Base-by-base conservation (phyloP, 257 asterid species). In the Gentiana dahurica region DNA sequence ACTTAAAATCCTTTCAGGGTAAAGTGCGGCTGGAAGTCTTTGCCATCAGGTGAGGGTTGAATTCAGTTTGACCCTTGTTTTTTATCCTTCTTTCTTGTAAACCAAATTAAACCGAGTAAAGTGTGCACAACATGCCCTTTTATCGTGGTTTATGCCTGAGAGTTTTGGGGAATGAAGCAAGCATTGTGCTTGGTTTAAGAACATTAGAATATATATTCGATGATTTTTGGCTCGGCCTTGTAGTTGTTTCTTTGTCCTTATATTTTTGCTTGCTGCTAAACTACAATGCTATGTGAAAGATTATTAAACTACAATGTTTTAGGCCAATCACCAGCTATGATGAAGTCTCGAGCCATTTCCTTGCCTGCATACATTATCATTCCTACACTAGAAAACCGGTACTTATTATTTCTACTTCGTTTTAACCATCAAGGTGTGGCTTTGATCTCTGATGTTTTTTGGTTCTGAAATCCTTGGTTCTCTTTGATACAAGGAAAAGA, bases 271-370 rank as follows among this genome's bases (percentile, higher is more conserved):
- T 24, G 24, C 24, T 24, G 24, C 24, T 24, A 24, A 24, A 24
- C 24, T 24, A 24, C 1, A 24, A 24, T 24, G 24, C 24, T 24
- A 24, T 24, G 24, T 24, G 24, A 24, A 24, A 24, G 1, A 1
- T 24, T 24, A 24, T 24, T 24, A 24, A 24, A 24, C 24, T 24
- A 24, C 24, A 24, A 44, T 55, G 1, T 53, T 68, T 63, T 84
- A 86, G 95, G 84, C 83, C 91, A 49, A 83, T 90, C 67, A 75
- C 57, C 47, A 84, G 83, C 70, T 77, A 74, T 68, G 81, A 87
- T 62, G 94, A 85, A 81, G 75, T 91, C 39, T 84, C 96, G 49
- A 65, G 60, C 76, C 98, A 91, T 65, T 87, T 81, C 69, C 62
- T 85, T 53, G 87, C 90, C 59, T 83, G 95, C 65, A 73, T 82